phyloP scores from a whole-genome alignment of 257 asterid genomes.

The Solanum chaucha region DNA sequence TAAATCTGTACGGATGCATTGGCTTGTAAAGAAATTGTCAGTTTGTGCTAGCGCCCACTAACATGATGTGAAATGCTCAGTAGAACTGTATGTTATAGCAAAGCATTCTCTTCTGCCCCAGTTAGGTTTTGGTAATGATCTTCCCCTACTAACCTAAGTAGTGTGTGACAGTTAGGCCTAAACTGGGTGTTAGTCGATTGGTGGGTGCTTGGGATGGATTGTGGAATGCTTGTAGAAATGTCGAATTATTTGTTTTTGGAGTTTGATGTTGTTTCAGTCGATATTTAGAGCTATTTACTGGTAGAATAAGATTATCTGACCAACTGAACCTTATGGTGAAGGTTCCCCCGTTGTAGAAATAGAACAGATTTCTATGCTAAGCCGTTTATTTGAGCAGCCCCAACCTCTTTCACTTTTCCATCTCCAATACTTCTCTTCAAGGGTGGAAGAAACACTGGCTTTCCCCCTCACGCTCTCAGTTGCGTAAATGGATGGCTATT shows the following conservation, averaged over 20 bases:
- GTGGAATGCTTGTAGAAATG: neutral
- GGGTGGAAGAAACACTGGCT: neutral
- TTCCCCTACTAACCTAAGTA: neutral
- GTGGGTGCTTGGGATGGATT: neutral
- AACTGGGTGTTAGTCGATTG: neutral
- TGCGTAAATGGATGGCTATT: neutral
- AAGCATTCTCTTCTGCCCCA: neutral
- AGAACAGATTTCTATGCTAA: neutral
- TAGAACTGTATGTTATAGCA: neutral
- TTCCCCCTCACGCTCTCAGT: neutral
- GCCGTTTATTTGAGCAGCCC: neutral
- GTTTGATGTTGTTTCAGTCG: neutral
- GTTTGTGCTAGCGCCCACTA: neutral
- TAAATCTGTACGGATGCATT: neutral
- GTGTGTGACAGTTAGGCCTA: neutral
- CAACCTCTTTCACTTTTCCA: neutral
- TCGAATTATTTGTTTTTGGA: neutral
- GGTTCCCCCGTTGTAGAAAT: neutral
- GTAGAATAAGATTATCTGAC: neutral
- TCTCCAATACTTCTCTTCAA: neutral
- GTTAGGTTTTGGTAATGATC: neutral
- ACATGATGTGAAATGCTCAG: neutral
- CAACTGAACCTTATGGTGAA: neutral
- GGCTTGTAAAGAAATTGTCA: neutral
- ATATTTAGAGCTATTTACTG: neutral